Conservation (phyloP, 345 rosid species). For the Populus pruinosa region DNA sequence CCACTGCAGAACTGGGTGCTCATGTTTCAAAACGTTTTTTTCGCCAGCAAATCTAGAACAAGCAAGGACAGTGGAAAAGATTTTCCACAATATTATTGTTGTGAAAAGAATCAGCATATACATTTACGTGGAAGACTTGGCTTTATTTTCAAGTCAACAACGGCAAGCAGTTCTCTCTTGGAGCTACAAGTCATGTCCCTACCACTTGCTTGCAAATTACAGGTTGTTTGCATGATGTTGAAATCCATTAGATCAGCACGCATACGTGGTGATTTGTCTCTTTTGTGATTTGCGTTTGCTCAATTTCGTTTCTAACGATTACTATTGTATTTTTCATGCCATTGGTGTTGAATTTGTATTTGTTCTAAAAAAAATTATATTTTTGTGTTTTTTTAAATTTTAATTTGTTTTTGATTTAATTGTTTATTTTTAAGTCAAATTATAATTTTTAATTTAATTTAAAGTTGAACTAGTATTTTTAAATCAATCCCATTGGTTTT, state of each 20-base stretch:
- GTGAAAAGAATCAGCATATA: background rate
- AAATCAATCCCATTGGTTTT: no score
- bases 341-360: no score
- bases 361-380: no score
- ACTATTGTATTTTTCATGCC: no score
- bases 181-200: background rate
- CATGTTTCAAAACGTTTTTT: background rate
- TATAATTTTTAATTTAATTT: fast-evolving
- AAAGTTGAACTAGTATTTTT: no score
- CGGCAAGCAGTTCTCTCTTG: background rate
- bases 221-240: background rate
- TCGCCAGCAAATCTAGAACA: background rate
- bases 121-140: background rate
- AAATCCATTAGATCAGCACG: background rate
- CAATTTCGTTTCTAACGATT: no score
- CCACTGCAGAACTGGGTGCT: background rate
- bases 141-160: background rate
- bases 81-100: background rate
- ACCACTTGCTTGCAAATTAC: background rate
- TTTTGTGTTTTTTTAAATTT: no score
- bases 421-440: no score
- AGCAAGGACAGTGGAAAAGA: background rate
- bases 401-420: no score
- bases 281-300: no score
- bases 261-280: background rate